Evolutionary conservation across 805 yeast genomes (phyloP), one percentile per base, ranked within the genome.

Genomic region (Candida tibetensis): DNA sequence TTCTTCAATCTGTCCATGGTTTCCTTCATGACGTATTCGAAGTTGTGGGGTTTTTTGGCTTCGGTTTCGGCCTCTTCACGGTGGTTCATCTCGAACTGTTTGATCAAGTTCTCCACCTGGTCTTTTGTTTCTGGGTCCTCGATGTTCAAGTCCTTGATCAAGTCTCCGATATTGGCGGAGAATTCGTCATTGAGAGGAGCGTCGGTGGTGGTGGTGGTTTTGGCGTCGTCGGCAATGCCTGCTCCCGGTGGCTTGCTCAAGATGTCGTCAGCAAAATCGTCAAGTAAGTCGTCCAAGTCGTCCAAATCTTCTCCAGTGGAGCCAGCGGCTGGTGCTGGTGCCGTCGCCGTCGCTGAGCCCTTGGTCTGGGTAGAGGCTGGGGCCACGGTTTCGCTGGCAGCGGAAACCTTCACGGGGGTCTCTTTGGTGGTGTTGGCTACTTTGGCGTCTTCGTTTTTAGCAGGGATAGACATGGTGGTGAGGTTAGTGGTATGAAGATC

Each of bases 211-310:
- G 37, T 35, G 19, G 46, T 39, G 12, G 40, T 28, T 5, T 40
- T 31, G 15, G 32, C 31, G 13, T 41, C 33, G n/a, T 41, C 48
- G 5, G 39, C 37, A 10, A 34, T 46, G 4, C 56, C 65, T 0
- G 74, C 63, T 3, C 81, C 85, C 1, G 83, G 85, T 2, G 83
- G 81, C 47, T 77, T 71, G 42, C 74, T 74, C 39, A 84, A 65
- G 1, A 82, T 72, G 40, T 80, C 86, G 43, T 81, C 86, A 29
- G 82, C 86, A 55, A 85, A 85, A 45, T 89, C 96, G 53, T 89
- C 96, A 36, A 91, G 69, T 42, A 87, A 70, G 51, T 87, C 95
- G 48, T 86, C 95, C 45, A 86, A 72, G 48, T 86, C 95, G 51
- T 82, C 87, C 36, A 78, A 64, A 36, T 79, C 85, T 40, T 82